Base-by-base conservation (phyloP, 2,329 filamentous ascomycete species). In the Trichoderma sp. region DNA sequence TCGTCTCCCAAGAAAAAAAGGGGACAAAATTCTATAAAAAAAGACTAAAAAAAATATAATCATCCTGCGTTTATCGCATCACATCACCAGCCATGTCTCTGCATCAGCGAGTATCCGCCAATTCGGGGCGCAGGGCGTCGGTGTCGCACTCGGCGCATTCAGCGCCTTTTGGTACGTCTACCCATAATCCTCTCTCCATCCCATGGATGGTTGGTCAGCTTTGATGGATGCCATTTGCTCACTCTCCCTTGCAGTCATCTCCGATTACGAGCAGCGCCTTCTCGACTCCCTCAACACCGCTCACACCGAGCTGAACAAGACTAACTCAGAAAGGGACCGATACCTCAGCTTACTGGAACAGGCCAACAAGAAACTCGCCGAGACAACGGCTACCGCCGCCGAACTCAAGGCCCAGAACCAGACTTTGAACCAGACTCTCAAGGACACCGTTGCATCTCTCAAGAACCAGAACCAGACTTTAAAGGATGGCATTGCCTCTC, bases 351-450 rank as follows among this genome's bases (percentile, higher is more conserved):
- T 74, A 62, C 74, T 77, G 51, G 77, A 80, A 43, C 74, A 76
- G 70, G 76, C 77, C 64, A 79, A 73, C 67, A 76, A 77, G 71
- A 80, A 79, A 73, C 72, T 80, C 32, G 75, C 78, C 26, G 78
- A 80, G 57, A 71, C 72, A 34, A 77, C 74, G 51, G 30, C 61
- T 18, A 34, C 32, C 24, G 73, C 74, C 15, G 63, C 74, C 51
- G 74, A 75, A n/a, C 58, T 77, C 61, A 74, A 76, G 57, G 32
- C 67, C 15, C 72, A 76, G 56, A 53, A 68, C 8, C 70, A 73
- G 24, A 56, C 66, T 6, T 36, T 74, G 58, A 53, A 68, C 11
- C 70, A 73, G 24, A 56, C 66, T 4, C 53, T 74, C 47, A 74
- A 75, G 61, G 74, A 76, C 1, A 70, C 69, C 64, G 69, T 68